Conservation (phyloP, 208 protist genomes). For the Leishmania major region DNA sequence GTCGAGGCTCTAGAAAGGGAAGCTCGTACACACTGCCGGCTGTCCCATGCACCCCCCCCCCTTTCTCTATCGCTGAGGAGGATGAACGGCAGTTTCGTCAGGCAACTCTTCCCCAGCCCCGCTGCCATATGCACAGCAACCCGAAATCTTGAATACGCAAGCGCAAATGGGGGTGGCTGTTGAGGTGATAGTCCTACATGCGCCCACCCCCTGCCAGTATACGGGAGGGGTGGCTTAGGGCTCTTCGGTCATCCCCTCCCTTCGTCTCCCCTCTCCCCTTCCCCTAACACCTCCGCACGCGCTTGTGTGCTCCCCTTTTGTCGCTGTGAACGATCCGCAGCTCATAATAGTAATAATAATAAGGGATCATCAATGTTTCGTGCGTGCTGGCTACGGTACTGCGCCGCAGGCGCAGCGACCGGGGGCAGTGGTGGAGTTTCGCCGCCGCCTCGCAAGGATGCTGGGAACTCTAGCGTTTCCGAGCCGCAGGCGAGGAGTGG, state of each 20-base stretch:
- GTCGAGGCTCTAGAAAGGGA: not conserved
- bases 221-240: not conserved
- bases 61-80: not conserved
- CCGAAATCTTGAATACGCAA: not conserved
- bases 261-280: not conserved
- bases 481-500: conserved; percentile 4
- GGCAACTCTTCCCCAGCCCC: not conserved
- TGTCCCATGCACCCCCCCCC: not conserved
- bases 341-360: not conserved
- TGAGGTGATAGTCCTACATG: not conserved
- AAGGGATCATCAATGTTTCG: conserved; percentile 39
- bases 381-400: conserved; percentile 33
- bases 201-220: not conserved
- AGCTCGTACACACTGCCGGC: not conserved
- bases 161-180: not conserved
- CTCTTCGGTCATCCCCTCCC: not conserved
- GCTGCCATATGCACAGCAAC: not conserved
- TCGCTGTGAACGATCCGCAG: not conserved
- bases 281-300: not conserved
- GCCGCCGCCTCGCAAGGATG: conserved; percentile 3
- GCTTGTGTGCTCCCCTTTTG: not conserved
- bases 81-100: not conserved
- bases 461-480: not conserved
- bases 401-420: conserved; percentile 22
- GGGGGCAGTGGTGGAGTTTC: conserved; percentile 10